Evolutionary conservation across 371 early-diverging fungal genomes (phyloP).

Genomic region (Fennellomyces sp.): DNA sequence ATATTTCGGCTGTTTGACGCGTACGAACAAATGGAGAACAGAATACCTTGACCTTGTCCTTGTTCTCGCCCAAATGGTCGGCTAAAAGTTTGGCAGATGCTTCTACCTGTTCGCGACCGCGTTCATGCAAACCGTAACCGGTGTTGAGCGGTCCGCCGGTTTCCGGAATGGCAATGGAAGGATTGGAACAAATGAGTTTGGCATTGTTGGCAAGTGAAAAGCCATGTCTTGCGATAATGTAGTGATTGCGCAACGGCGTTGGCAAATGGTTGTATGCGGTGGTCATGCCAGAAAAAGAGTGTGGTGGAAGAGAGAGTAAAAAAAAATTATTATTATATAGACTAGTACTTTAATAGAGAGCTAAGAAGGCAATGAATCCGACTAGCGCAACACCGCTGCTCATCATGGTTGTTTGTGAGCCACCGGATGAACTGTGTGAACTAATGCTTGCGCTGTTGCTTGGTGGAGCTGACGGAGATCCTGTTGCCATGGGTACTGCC

Average conservation of each 20-base stretch:
- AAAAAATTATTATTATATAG: background rate
- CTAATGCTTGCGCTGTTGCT: too few relatives aligned
- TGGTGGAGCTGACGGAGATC: background rate
- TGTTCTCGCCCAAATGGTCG: conserved; percentile 26
- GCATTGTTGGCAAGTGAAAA: conserved; percentile 51
- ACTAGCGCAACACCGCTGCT: conserved; percentile 3
- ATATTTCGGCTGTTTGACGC: conserved; percentile 45
- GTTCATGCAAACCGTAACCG: conserved; percentile 49
- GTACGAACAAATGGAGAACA: conserved; percentile 54
- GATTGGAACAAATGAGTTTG: conserved; percentile 44
- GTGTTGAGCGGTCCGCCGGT: conserved; percentile 43
- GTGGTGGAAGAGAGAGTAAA: background rate
- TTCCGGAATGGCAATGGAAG: conserved; percentile 52
- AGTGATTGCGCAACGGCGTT: conserved; percentile 36
- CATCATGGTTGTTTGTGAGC: background rate
- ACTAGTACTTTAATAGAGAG: background rate
- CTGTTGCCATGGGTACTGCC: conserved; percentile 1
- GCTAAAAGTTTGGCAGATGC: conserved; percentile 37
- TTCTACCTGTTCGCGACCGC: conserved; percentile 45
- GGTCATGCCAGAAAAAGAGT: background rate
- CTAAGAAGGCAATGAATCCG: background rate
- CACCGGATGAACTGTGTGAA: background rate
- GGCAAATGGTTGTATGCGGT: conserved; percentile 43
- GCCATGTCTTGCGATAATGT: conserved; percentile 51
- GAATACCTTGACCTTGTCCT: conserved; percentile 27